Percentiles rank a stretch among this genome's conserved stretches.
Evolutionary conservation across 805 yeast genomes (phyloP).

Genomic region (Saturnispora kantuleensis): DNA sequence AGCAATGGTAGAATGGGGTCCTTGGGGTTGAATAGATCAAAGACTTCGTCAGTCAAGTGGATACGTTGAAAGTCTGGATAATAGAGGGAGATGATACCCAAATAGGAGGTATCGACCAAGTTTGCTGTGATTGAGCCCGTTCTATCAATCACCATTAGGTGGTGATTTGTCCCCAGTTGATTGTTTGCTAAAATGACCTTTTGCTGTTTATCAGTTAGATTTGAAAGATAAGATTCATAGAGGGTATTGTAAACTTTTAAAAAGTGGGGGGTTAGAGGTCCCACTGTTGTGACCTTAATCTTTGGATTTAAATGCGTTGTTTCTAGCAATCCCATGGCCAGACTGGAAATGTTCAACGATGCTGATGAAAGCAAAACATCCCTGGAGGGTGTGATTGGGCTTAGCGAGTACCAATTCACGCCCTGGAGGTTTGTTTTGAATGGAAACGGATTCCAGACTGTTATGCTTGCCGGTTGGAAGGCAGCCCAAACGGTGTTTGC

Average conservation of each 20-base stretch:
- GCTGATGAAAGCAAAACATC: neutral
- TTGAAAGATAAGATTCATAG: slow-evolving; percentile 21
- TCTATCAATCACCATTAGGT: slow-evolving; percentile 1
- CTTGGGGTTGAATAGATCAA: slow-evolving; percentile 2
- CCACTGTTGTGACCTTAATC: slow-evolving; percentile 22
- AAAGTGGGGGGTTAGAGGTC: slow-evolving; percentile 33
- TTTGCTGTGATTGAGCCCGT: neutral
- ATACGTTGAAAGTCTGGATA: neutral
- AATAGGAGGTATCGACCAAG: neutral
- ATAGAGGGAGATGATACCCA: slow-evolving; percentile 2
- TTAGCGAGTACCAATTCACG: neutral
- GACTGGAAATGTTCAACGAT: neutral
- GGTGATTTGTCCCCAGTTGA: neutral
- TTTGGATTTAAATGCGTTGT: neutral
- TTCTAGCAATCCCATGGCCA: neutral
- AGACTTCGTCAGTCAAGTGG: neutral
- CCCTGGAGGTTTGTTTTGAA: neutral
- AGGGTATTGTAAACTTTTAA: slow-evolving; percentile 32
- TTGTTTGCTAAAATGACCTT: neutral
- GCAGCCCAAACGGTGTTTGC: neutral
- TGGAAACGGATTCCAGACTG: neutral
- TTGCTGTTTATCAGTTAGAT: slow-evolving; percentile 28
- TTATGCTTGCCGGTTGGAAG: neutral
- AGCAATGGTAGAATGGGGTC: slow-evolving; percentile 45
- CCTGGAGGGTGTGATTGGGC: neutral